Conservation (phyloP, 2,329 filamentous ascomycete genomes). For the Aureobasidium sp. region DNA sequence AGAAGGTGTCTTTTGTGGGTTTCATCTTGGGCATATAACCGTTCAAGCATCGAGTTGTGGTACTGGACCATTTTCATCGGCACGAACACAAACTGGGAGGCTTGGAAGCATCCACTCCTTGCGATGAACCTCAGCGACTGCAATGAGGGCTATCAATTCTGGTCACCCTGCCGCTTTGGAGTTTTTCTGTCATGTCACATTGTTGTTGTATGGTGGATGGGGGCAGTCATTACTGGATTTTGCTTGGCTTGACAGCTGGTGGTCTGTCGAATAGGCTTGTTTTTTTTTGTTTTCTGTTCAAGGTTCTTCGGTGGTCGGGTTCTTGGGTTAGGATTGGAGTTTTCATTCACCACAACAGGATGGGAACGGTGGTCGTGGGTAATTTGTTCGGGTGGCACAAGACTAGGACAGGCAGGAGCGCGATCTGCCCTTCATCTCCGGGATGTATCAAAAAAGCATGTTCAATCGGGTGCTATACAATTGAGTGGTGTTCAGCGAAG, state of each 20-base stretch:
- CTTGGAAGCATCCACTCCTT: neutral
- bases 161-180: neutral
- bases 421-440: neutral
- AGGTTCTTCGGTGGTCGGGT: neutral
- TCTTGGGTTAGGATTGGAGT: conserved; percentile 1
- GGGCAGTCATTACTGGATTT: neutral
- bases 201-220: neutral
- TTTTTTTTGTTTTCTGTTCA: neutral
- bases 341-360: neutral
- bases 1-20: conserved; percentile 9
- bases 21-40: conserved; percentile 1
- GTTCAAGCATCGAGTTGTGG: conserved; percentile 9
- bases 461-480: neutral
- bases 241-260: neutral
- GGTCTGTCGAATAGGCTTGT: neutral
- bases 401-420: neutral
- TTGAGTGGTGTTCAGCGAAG: neutral
- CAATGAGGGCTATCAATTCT: neutral
- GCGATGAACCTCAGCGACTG: neutral
- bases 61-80: neutral
- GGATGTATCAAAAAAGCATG: conserved; percentile 11
- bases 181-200: conserved; percentile 1
- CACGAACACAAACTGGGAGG: neutral
- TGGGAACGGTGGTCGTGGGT: conserved; percentile 1
- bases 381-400: conserved; percentile 10